Base-by-base conservation (phyloP, 768 basidiomycete genomes). In the Pleurotus giganteus region DNA sequence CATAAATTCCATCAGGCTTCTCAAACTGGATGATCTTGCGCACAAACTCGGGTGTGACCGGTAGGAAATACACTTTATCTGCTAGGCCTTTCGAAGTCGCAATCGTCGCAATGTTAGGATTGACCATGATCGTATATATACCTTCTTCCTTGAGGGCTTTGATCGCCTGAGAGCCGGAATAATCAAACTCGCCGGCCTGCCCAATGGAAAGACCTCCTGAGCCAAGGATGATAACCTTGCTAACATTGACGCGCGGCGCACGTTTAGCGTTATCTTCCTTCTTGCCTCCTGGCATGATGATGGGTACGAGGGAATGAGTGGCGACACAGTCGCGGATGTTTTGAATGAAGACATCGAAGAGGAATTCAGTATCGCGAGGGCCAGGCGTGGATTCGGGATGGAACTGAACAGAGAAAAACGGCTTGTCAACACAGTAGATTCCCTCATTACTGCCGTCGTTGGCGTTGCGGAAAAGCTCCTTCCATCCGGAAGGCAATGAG, bases 21-120 rank as follows among this genome's bases (percentile, higher is more conserved):
- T 99, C 97, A 74, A 91, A 97, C 73, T 94, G 89, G 80, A 99
- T 97, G 74, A 99, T 89, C 75, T 95, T 97, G 68, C 89, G 88
- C 55, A 98, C 94, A 63, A 97, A 98, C 58, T 99, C 97, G 57
- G 94, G 92, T 11, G 92, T 98, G 54, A 98, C 97, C 43, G 97
- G 97, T 8, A 99, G 81, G 83, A 98, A 99, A 78, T 98, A 99
- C 46, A 99, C 96, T 71, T 98, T 98, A 78, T 99, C 97, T 21
- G 97, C 97, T 47, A 99, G 84, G 58, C 97, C 95, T 63, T 94
- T 94, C 45, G 93, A 95, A 1, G 94, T 97, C 42, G 94, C 94
- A 62, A 98, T 99, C 34, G 97, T 99, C 19, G 97, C 97, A 62
- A 99, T 99, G 73, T 99, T 99, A 24, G 97, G 96, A 72, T 98